Base-by-base conservation (phyloP, 2,329 filamentous ascomycete genomes). In the Sordariomycetes sp. region DNA sequence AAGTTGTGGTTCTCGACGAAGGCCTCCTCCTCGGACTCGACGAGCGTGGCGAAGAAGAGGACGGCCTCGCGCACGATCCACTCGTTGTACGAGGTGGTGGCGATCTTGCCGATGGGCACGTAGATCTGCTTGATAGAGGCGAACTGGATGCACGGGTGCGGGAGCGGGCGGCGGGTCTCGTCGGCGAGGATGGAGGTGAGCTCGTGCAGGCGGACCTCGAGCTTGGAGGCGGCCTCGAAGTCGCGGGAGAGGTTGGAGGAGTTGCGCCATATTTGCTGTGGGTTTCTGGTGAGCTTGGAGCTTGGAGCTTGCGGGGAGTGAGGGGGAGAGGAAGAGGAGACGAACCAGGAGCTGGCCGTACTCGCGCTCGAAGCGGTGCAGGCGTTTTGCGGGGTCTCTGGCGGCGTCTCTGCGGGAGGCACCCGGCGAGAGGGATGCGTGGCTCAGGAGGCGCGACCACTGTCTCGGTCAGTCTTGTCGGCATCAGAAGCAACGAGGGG, bases 21-120 rank as follows among this genome's bases (percentile, higher is more conserved):
- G 40, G 91, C 90, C 69, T 97, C 94, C 73, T 97, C 92, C 71
- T 97, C 94, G 70, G 91, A 94, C 72, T 99, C 94, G 66, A 97
- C 89, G 62, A 99, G 80, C 18, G 90, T 91, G 59, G 90, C 90
- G 71, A 97, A 97, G 68, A 97, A 86, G 48, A 87, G 78, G 43
- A 96, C 88, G 28, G 89, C 88, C 67, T 93, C 89, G 63, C 87
- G 86, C 64, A 97, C 87, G 67, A 97, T 87, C 67, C 84, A 87
- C 65, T 95, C 88, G 70, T 96, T 89, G 69, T 90, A 87, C 35
- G 89, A 91, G 0, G 87, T 87, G 2, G 89, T 85, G 2, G 92
- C 91, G 64, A 97, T 91, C 73, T 96, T 91, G 62, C 89, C 89
- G 62, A 97, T 86, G 14, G 89, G 88, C 4, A 90, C 85, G 70